Conservation (phyloP, 176 grass and related monocot genomes). For the Typha latifolia region DNA sequence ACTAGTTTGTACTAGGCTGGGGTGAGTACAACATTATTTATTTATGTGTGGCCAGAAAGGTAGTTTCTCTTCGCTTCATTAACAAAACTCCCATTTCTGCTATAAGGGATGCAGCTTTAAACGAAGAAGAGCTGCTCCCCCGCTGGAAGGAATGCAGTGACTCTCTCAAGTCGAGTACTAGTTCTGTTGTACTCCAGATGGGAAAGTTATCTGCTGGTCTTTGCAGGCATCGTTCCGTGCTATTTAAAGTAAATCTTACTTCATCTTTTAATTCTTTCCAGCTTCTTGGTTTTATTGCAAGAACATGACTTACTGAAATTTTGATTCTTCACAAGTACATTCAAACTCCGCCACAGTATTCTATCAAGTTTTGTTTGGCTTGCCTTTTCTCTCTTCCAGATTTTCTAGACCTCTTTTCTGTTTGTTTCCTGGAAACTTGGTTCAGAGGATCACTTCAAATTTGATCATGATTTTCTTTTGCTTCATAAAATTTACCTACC, state of each 20-base stretch:
- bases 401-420: too few species aligned
- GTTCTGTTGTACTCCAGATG: constrained; percentile 59
- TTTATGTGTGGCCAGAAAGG: background rate
- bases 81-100: constrained; percentile 7
- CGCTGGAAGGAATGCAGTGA: constrained; percentile 69
- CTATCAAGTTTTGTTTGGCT: too few species aligned
- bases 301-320: too few species aligned
- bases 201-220: constrained; percentile 79
- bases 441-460: too few species aligned
- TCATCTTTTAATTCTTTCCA: constrained; percentile 6
- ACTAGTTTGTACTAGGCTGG: constrained; percentile 75
- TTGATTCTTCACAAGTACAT: too few species aligned
- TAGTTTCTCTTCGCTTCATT: background rate
- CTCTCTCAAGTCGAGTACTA: constrained; percentile 45
- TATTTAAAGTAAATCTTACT: constrained; percentile 58
- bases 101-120: constrained; percentile 47
- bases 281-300: constrained; percentile 1
- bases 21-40: constrained; percentile 32
- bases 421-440: too few species aligned
- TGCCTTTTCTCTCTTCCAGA: too few species aligned
- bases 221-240: constrained; percentile 84
- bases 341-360: too few species aligned
- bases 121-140: constrained; percentile 47
- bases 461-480: background rate
- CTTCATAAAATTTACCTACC: background rate